Evolutionary conservation across 306 rosid species (phyloP), one percentile per base, ranked within the genome.

Genomic region (Canavalia gladiata): DNA sequence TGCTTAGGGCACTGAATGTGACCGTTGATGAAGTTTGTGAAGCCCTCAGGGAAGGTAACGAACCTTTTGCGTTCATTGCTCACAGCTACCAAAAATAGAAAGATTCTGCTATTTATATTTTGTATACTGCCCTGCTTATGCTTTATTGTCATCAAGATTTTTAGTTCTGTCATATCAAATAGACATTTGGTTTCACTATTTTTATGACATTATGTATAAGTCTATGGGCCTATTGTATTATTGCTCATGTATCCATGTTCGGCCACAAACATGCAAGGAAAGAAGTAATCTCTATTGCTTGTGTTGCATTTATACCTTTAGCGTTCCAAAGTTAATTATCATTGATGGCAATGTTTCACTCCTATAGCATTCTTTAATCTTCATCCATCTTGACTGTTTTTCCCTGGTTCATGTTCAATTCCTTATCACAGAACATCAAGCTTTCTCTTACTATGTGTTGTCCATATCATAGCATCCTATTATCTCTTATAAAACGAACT

Each of bases 1-100:
- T 88, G 62, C 92, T 95, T 4, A 87, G 97, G 85, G 98, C 97
- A 0, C 87, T 92, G 13, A 92, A 92, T 87, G 98, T 91, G 37
- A 92, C 98, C 8, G 50, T 87, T 75, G 95, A 92, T 7, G 98
- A 95, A 90, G 95, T 95, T 31, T 86, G 97, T 80, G 97, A 92
- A 41, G 90, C 97, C 12, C 97, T 95, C 64, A 60, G 89, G 59
- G 98, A 95, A 91, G 98, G 98, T 95, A 46, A 75, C 28, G 10
- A 73, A 63, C 33, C 6, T 62, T 60, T 68, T 82, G 67, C 69
- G 31, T 55, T 76, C 35, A 3, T 6, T 56, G 63, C 34, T 34
- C 39, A 18, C 42, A 47, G 25, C 74, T 68, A 2, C 37, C 7
- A 7, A 13, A 7, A 4, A 50, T 18, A 18, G 25, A 18, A 18